phyloP scores from a whole-genome alignment of 768 basidiomycete genomes.

The Leccinum boreale region DNA sequence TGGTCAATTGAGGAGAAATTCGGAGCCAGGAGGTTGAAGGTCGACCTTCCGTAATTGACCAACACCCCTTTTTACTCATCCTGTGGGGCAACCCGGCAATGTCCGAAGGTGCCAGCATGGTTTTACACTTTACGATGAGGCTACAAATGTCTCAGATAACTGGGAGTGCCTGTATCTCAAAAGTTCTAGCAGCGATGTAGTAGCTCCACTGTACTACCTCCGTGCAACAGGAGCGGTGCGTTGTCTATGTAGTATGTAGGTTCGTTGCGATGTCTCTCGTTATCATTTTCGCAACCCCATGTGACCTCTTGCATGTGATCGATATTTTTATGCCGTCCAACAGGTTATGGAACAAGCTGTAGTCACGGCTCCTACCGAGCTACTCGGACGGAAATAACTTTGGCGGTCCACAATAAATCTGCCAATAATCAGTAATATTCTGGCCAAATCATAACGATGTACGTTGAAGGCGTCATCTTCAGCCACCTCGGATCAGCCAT shows the following conservation, averaged over 20 bases:
- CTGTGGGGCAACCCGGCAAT: neutral
- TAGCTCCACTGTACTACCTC: neutral
- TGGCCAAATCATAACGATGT: too few relatives aligned
- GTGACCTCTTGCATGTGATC: too few relatives aligned
- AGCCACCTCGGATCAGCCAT: too few relatives aligned
- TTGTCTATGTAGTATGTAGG: neutral
- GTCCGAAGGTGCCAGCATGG: neutral
- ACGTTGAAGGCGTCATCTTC: too few relatives aligned
- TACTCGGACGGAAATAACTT: too few relatives aligned
- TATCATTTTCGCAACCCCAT: too few relatives aligned
- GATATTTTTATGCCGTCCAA: too few relatives aligned
- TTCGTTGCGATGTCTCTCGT: neutral
- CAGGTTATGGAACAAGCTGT: too few relatives aligned
- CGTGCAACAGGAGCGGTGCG: neutral
- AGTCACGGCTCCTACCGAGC: neutral
- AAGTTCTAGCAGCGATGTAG: neutral
- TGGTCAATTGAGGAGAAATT: slow-evolving; percentile 2
- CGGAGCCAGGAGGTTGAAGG: slow-evolving; percentile 2
- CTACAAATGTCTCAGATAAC: neutral
- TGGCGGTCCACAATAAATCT: too few relatives aligned
- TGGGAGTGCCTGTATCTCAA: neutral
- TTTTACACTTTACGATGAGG: neutral
- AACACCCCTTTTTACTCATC: slow-evolving; percentile 12
- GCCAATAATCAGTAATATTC: too few relatives aligned
- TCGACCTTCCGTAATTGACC: slow-evolving; percentile 9